Evolutionary conservation across 805 yeast genomes (phyloP).

Genomic region (Wickerhamomyces rabaulensis): DNA sequence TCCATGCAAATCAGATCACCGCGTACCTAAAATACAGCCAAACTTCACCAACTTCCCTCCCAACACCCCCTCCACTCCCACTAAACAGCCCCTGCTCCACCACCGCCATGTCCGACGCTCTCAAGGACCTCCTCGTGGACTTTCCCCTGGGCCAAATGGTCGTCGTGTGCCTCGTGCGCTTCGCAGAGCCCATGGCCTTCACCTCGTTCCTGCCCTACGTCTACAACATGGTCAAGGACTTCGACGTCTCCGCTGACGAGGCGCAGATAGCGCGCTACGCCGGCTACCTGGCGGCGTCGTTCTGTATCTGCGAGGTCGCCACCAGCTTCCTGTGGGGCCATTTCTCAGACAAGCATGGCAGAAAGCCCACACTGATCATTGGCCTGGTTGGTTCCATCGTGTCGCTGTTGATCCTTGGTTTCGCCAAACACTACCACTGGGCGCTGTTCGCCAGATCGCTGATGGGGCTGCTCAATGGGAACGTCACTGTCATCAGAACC

Average conservation of each 20-base stretch:
- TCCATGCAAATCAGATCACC: not conserved
- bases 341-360: slow-evolving; percentile 12
- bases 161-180: slow-evolving; percentile 11
- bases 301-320: slow-evolving; percentile 13
- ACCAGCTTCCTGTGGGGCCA: slow-evolving; percentile 16
- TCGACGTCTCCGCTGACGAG: slow-evolving; percentile 13
- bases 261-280: slow-evolving; percentile 15
- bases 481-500: slow-evolving; percentile 15
- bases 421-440: slow-evolving; percentile 13
- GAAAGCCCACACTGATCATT: slow-evolving; percentile 14
- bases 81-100: not conserved
- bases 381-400: slow-evolving; percentile 11
- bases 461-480: slow-evolving; percentile 16
- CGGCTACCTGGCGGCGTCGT: slow-evolving; percentile 13
- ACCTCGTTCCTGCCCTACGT: slow-evolving; percentile 16
- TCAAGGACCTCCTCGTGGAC: slow-evolving; percentile 4
- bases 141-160: slow-evolving; percentile 13
- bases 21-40: not conserved
- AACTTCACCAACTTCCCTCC: not conserved
- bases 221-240: slow-evolving; percentile 17
- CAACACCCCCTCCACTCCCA: not conserved
- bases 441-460: slow-evolving; percentile 12
- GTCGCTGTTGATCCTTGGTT: slow-evolving; percentile 13
- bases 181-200: slow-evolving; percentile 19
- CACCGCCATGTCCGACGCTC: not conserved